A percentile compares a stretch with the other conserved stretches of the same genome.
phyloP scores from a whole-genome alignment of 2,329 filamentous ascomycete genomes.

The Paecilomyces sp. region DNA sequence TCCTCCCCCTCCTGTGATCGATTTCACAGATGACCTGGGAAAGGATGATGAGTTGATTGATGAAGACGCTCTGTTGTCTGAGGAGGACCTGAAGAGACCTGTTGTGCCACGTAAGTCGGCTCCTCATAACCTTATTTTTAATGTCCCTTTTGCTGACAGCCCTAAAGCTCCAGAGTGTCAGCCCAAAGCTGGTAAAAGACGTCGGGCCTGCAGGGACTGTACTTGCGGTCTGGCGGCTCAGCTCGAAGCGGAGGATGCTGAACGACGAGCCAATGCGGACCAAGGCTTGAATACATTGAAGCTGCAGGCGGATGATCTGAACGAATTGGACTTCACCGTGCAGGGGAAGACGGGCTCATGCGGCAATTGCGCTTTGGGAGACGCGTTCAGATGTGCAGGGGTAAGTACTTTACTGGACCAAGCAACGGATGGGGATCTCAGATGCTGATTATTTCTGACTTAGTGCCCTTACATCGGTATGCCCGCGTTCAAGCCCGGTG shows the following conservation, averaged over 20 bases:
- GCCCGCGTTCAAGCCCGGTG: constrained; percentile 92
- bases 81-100: constrained; percentile 72
- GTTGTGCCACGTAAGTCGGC: constrained; percentile 68
- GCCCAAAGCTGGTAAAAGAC: constrained; percentile 79
- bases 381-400: constrained; percentile 70
- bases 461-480: constrained; percentile 77
- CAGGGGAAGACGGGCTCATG: constrained; percentile 93
- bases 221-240: constrained; percentile 85
- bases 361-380: constrained; percentile 86
- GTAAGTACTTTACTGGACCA: not conserved
- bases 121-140: constrained; percentile 1
- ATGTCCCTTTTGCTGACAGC: constrained; percentile 7
- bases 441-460: constrained; percentile 7
- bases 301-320: constrained; percentile 69
- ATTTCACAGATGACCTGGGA: constrained; percentile 58
- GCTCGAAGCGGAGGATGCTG: constrained; percentile 75
- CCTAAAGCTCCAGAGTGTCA: constrained; percentile 70
- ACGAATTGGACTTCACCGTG: constrained; percentile 94
- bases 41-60: constrained; percentile 81
- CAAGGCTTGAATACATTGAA: constrained; percentile 49
- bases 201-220: constrained; percentile 95
- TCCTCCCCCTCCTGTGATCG: constrained; percentile 33
- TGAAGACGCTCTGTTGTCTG: constrained; percentile 78
- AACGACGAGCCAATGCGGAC: constrained; percentile 59
- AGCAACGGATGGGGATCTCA: not conserved